Evolutionary conservation across 1,284 basidiomycete genomes (phyloP), one percentile per base, ranked within the genome.

Genomic region (Pyrrhoderma lamaoense): DNA sequence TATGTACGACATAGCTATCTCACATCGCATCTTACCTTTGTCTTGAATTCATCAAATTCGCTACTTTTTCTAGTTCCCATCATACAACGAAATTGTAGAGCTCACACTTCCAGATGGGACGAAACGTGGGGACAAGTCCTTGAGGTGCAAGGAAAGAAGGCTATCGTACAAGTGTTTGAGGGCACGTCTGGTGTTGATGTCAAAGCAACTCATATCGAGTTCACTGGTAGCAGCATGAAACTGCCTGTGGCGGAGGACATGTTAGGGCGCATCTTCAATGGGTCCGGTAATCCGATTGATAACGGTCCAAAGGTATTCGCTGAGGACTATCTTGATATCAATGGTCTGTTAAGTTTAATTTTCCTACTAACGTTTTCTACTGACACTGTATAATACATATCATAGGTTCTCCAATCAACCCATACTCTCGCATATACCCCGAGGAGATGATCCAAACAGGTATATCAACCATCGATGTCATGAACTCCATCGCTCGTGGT

Each of bases 381-480:
- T 40, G 36, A 34, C 25, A 22, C 45, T 53, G 37, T 52, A 9
- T n/a, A 54, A 58, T 55, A 48, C 52, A 59, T 31, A 11, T 11
- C 5, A 40, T 60, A 95, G 93, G 94, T 57, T 96, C 93, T 4
- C 96, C 95, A 46, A 99, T 99, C 74, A 99, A 99, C 73, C 96
- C 96, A 14, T 99, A 88, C 74, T 93, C 93, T 56, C 93, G 96
- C 67, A 97, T 98, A 71, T 99, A 99, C 73, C 96, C 96, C 57
- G 96, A 99, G 71, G 95, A 99, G 74, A 99, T 99, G 96, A 99
- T 99, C 61, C 96, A 99, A 70, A 99, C 96, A 18, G 96, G 96
- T 74, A 99, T 99, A 66, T 98, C 95, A 37, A 99, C 96, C 31
- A 97, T 98, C 65, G 93, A 98, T 70, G 85, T 84, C 47, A 97